phyloP scores from a whole-genome alignment of 1,284 basidiomycete genomes.

The Pholiota adiposa region DNA sequence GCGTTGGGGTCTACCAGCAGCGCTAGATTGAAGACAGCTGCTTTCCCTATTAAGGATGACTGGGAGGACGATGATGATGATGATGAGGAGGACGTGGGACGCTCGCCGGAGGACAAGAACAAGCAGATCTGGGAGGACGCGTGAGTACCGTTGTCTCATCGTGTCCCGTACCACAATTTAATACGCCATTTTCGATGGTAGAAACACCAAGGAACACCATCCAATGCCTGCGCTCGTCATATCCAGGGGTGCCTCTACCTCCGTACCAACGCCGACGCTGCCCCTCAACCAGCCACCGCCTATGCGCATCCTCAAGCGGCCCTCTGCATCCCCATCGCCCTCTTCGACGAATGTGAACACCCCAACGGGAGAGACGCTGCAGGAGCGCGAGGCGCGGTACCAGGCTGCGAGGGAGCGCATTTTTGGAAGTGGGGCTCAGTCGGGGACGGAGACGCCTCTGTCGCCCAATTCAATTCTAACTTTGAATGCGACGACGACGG shows the following conservation, averaged over 20 bases:
- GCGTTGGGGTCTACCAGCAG: slow-evolving; percentile 12
- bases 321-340: slow-evolving; percentile 35
- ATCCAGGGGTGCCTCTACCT: slow-evolving; percentile 33
- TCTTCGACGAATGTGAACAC: slow-evolving; percentile 21
- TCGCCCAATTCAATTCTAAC: slow-evolving; percentile 2
- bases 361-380: slow-evolving; percentile 34
- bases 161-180: background rate
- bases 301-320: slow-evolving; percentile 49
- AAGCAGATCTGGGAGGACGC: slow-evolving; percentile 50
- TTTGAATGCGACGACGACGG: slow-evolving; percentile 4
- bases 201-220: slow-evolving; percentile 41
- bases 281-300: slow-evolving; percentile 43
- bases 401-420: slow-evolving; percentile 49
- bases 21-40: slow-evolving; percentile 13
- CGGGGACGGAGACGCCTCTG: background rate
- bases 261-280: slow-evolving; percentile 36
- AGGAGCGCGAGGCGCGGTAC: slow-evolving; percentile 47
- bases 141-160: slow-evolving; percentile 32
- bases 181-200: slow-evolving; percentile 19
- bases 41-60: slow-evolving; percentile 35
- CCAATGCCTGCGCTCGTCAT: slow-evolving; percentile 47
- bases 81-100: slow-evolving; percentile 29
- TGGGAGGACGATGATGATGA: slow-evolving; percentile 42
- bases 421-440: slow-evolving; percentile 34
- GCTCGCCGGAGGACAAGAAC: slow-evolving; percentile 34